phyloP scores from a whole-genome alignment of 192 early-diverging fungal genomes.

The Neocallimastix lanati region DNA sequence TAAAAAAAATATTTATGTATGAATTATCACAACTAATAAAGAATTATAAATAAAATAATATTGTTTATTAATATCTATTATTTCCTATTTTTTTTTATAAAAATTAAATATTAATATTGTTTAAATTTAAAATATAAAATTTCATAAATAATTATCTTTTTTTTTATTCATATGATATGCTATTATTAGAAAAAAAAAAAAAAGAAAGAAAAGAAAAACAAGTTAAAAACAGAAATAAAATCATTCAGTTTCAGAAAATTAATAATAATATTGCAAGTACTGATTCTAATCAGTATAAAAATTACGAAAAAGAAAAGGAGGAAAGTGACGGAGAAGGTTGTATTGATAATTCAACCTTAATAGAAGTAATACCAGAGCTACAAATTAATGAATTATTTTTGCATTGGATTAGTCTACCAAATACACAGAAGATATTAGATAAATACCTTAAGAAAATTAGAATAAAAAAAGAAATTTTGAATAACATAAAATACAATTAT shows the following conservation, averaged over 20 bases:
- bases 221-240: not conserved
- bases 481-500: not conserved
- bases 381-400: not conserved
- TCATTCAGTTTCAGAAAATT: not conserved
- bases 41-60: too few relatives aligned
- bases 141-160: too few relatives aligned
- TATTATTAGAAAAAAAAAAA: not conserved
- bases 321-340: not conserved
- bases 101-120: too few relatives aligned
- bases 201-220: not conserved
- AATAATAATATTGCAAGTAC: not conserved
- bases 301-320: not conserved
- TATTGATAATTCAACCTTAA: not conserved
- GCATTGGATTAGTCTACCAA: not conserved
- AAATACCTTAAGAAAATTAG: not conserved
- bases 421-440: not conserved
- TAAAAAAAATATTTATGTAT: too few relatives aligned
- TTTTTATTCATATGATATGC: not conserved
- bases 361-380: not conserved
- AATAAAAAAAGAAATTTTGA: not conserved
- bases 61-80: too few relatives aligned
- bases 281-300: not conserved
- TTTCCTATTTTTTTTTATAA: too few relatives aligned
- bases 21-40: too few relatives aligned
- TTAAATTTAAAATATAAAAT: too few relatives aligned